phyloP scores from a whole-genome alignment of 2,329 filamentous ascomycete genomes.

The Orbilia blumenaviensis region DNA sequence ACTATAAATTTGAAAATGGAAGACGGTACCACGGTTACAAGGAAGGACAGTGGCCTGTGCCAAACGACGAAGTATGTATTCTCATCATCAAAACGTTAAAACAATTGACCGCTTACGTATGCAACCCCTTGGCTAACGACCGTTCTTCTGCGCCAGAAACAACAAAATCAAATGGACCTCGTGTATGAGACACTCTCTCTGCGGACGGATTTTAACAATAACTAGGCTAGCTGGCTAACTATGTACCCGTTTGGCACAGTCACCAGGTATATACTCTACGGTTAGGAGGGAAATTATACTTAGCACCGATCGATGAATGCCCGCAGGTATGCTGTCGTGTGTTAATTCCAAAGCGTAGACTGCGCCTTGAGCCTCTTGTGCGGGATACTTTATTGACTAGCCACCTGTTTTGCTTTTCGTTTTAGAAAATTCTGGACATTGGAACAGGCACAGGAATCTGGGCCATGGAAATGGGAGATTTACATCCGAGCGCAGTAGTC shows the following conservation, averaged over 20 bases:
- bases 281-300: slow-evolving; percentile 60
- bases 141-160: slow-evolving; percentile 22
- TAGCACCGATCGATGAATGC: slow-evolving; percentile 60
- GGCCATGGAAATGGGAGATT: slow-evolving; percentile 59
- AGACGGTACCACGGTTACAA: slow-evolving; percentile 66
- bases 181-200: slow-evolving; percentile 24
- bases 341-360: neutral
- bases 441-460: slow-evolving; percentile 60
- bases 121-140: neutral
- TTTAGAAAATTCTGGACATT: slow-evolving; percentile 59
- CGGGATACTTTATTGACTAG: neutral
- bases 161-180: slow-evolving; percentile 54
- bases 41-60: slow-evolving; percentile 65
- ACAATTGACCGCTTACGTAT: neutral
- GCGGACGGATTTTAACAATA: neutral
- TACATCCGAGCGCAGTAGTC: slow-evolving; percentile 54
- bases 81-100: neutral
- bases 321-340: slow-evolving; percentile 48
- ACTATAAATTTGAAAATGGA: slow-evolving; percentile 56
- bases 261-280: slow-evolving; percentile 58
- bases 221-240: neutral
- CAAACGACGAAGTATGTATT: slow-evolving; percentile 64
- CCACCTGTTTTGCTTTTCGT: too few relatives aligned
- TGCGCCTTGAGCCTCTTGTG: neutral
- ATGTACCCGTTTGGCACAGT: slow-evolving; percentile 31